Base-by-base conservation (phyloP, 2,329 filamentous ascomycete species). In the Aspergillus hortae region DNA sequence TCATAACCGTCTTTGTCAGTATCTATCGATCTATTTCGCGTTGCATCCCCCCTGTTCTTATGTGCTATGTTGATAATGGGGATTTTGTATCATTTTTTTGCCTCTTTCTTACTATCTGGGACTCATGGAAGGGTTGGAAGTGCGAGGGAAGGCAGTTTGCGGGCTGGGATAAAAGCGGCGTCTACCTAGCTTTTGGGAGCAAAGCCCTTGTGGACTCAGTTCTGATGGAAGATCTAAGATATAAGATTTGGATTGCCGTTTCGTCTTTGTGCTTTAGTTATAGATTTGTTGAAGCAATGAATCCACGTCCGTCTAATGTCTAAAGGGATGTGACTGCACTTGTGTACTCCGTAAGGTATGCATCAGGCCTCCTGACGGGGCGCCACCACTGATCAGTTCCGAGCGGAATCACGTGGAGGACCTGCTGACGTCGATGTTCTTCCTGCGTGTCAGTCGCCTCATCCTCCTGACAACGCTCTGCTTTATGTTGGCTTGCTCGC, bases 51-150 rank as follows among this genome's bases (percentile, higher is more conserved):
- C 40, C 50, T 54, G 51, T 47, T 48, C 51, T 44, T 51, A 55
- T 57, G 56, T 54, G 56, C 50, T 54, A 59, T 55, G 54, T 53
- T 56, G 53, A 49, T 52, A 55, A 53, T 52, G 52, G 52, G 51
- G 40, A 23, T 55, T 50, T 23, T 56, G 49, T 48, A 46, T 52
- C 44, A 51, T 52, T 55, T 54, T 49, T 30, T 53, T 52, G 53
- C 32, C 51, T 38, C 42, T 35, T 32, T 53, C 46, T 54, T 50
- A 51, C 32, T 56, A 56, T 55, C 38, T 53, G 57, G 53, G 48
- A 44, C 30, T 44, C 25, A 38, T 44, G 36, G 44, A 40, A 43
- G 41, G 33, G 35, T 53, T 47, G 48, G 38, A 53, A 50, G 35
- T 49, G 44, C n/a, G n/a, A 47, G 27, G 35, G 27, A 46, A 54